Conservation (phyloP, 208 protist genomes). For the Trypanosoma congolense region DNA sequence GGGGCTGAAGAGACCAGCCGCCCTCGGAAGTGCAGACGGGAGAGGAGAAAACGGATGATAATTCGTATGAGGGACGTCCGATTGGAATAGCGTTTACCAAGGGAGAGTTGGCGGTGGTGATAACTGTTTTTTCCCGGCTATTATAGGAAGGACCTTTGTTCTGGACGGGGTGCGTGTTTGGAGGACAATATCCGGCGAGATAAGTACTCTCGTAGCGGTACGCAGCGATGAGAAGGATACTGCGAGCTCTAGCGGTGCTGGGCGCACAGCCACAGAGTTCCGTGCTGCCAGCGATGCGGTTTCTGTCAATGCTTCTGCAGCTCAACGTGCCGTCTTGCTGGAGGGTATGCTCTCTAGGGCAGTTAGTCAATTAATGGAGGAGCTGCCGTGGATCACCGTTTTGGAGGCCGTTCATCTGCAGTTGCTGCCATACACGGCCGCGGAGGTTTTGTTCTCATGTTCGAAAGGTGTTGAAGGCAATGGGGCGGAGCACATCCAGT, state of each 20-base stretch:
- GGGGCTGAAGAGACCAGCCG: background rate
- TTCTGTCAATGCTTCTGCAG: background rate
- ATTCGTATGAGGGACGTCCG: background rate
- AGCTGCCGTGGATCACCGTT: constrained; percentile 11
- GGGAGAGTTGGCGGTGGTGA: constrained; percentile 7
- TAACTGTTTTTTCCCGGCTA: constrained; percentile 12
- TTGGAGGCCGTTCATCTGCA: constrained; percentile 21
- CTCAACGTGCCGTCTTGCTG: constrained; percentile 2
- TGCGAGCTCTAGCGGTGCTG: background rate
- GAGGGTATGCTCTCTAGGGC: constrained; percentile 11
- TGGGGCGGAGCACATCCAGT: background rate
- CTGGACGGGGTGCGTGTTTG: background rate
- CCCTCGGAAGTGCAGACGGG: too few species aligned
- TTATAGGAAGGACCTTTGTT: constrained; percentile 4
- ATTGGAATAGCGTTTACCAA: constrained; percentile 3
- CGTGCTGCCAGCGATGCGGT: background rate
- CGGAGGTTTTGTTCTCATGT: background rate
- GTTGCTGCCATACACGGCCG: constrained; percentile 11
- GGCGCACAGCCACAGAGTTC: background rate
- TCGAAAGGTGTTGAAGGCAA: background rate
- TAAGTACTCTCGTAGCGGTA: background rate
- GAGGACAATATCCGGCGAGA: constrained; percentile 10
- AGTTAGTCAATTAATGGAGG: background rate
- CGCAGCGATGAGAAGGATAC: background rate
- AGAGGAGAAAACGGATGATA: background rate